A percentile compares a stretch with the other conserved stretches of the same genome.
Conservation (phyloP, 78 protist species). For the Mantamonas sphyraenae region DNA sequence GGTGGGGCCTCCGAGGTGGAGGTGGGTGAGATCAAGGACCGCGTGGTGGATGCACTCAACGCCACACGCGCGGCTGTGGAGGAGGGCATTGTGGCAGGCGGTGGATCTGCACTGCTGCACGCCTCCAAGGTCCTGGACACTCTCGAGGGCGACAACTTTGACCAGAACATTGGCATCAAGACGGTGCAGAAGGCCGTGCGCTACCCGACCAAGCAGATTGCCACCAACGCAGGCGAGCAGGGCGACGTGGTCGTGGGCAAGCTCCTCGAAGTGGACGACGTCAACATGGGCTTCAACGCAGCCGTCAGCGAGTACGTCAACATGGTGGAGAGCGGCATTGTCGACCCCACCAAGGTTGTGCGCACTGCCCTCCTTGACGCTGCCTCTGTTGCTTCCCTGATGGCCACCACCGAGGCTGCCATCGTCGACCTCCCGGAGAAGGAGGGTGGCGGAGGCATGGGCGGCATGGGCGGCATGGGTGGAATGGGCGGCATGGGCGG, state of each 20-base stretch:
- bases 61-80: conserved; percentile 98
- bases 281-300: not conserved
- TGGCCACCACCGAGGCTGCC: conserved; percentile 87
- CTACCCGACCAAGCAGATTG: conserved; percentile 62
- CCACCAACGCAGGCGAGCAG: conserved; percentile 91
- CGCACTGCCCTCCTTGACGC: conserved; percentile 78
- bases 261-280: conserved; percentile 43
- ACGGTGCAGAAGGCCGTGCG: conserved; percentile 78
- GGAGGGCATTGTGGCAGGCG: conserved; percentile 98
- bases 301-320: conserved; percentile 60
- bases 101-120: conserved; percentile 85
- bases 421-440: conserved; percentile 42
- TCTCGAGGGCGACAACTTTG: conserved; percentile 56
- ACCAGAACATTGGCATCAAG: conserved; percentile 81
- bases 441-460: conserved; percentile 19
- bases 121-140: conserved; percentile 41
- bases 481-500: conserved; percentile 45
- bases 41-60: conserved; percentile 94
- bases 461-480: conserved; percentile 30
- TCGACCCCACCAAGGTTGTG: conserved; percentile 99
- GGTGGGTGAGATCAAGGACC: conserved; percentile 97
- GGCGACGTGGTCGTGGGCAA: conserved; percentile 91
- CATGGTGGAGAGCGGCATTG: conserved; percentile 90
- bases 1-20: conserved; percentile 99
- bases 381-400: conserved; percentile 76